Percentiles rank a stretch among this genome's conserved stretches.
phyloP scores from a whole-genome alignment of 768 basidiomycete species.

The Pleurotus tuoliensis region DNA sequence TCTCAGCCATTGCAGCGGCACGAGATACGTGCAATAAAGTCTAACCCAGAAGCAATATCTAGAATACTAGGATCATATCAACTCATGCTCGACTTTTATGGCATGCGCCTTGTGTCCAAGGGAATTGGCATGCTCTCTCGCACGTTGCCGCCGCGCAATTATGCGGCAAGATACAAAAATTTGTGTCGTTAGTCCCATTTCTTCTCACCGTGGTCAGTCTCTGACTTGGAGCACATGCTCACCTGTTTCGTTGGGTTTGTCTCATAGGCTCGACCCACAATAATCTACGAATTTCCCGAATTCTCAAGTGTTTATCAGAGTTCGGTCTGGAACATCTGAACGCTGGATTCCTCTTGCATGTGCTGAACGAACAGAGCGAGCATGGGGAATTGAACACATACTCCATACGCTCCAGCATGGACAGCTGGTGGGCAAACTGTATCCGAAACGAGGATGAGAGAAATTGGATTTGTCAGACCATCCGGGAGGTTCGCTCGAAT shows the following conservation, averaged over 20 bases:
- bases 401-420: constrained; percentile 59
- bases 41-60: constrained; percentile 39
- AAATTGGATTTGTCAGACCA: constrained; percentile 46
- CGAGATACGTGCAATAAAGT: constrained; percentile 57
- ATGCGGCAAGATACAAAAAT: constrained; percentile 54
- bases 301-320: constrained; percentile 72
- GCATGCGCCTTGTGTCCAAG: constrained; percentile 57
- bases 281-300: constrained; percentile 72
- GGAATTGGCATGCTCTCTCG: constrained; percentile 61
- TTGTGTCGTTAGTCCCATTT: constrained; percentile 52
- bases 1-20: constrained; percentile 66
- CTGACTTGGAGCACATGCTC: not conserved
- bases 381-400: constrained; percentile 44
- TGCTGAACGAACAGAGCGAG: constrained; percentile 69
- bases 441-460: constrained; percentile 59
- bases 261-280: constrained; percentile 59
- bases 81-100: constrained; percentile 80
- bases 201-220: constrained; percentile 6
- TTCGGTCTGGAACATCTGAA: constrained; percentile 62
- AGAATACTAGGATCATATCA: constrained; percentile 58
- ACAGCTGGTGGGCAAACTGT: constrained; percentile 76
- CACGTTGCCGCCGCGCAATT: constrained; percentile 43
- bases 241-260: not conserved
- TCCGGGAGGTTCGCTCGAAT: constrained; percentile 44
- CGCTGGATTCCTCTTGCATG: constrained; percentile 63